These are phyloP conservation scores for Pelargonium citronellum DNA, from an alignment of 441 rosid species.

Conservation along the genomic window DNA sequence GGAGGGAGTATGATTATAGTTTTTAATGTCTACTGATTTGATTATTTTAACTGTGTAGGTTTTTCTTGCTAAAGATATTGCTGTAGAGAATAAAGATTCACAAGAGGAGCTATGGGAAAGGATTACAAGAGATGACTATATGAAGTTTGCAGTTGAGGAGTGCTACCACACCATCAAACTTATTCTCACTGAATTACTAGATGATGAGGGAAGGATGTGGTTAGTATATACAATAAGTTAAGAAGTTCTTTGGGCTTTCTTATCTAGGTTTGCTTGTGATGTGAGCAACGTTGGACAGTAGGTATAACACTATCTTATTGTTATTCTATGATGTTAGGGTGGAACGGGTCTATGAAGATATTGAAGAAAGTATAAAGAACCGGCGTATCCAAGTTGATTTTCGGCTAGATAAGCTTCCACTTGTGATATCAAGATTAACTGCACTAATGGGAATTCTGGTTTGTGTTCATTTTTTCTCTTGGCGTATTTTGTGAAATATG, in stretches of 20 bases:
- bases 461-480: conserved; percentile 19
- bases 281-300: neutral
- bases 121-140: conserved; percentile 76
- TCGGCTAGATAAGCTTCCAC: conserved; percentile 63
- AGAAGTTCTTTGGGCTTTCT: conserved; percentile 3
- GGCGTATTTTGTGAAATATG: neutral
- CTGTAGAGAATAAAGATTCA: conserved; percentile 54
- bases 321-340: conserved; percentile 52
- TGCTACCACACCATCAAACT: conserved; percentile 55
- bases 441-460: conserved; percentile 92
- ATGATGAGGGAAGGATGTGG: conserved; percentile 92
- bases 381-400: conserved; percentile 53
- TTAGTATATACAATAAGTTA: conserved; percentile 29
- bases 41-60: conserved; percentile 37
- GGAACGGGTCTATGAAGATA: conserved; percentile 71
- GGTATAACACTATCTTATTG: conserved; percentile 21
- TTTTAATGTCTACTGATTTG: conserved; percentile 8
- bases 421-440: conserved; percentile 71
- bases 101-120: conserved; percentile 88
- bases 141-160: conserved; percentile 96
- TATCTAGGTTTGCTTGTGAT: neutral
- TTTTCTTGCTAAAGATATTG: conserved; percentile 86
- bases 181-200: conserved; percentile 69
- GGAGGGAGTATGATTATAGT: neutral
- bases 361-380: conserved; percentile 44